phyloP scores from a whole-genome alignment of 306 rosid genomes.

The Amphicarpaea edgeworthii region DNA sequence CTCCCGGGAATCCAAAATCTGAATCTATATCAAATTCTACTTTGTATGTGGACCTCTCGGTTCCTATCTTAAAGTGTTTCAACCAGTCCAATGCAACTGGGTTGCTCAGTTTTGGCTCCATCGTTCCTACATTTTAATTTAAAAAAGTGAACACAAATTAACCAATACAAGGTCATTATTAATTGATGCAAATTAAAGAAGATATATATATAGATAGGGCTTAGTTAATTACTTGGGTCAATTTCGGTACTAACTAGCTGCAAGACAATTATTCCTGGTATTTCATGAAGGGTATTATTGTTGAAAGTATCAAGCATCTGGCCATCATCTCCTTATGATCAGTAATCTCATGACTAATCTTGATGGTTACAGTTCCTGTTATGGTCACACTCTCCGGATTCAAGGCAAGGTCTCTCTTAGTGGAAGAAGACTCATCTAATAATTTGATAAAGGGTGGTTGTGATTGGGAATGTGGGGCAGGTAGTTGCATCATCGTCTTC shows the following conservation, averaged over 20 bases:
- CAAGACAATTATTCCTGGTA: conserved; percentile 39
- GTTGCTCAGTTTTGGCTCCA: conserved; percentile 49
- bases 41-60: conserved; percentile 20
- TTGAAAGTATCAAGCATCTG: conserved; percentile 24
- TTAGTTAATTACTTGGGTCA: conserved; percentile 49
- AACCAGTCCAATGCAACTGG: conserved; percentile 30
- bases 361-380: conserved; percentile 20
- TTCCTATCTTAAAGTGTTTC: not conserved
- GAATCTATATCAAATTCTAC: conserved; percentile 51
- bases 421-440: not conserved
- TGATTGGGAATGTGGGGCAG: not conserved
- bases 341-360: conserved; percentile 16
- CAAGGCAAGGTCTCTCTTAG: not conserved
- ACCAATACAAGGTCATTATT: not conserved
- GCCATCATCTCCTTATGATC: conserved; percentile 28
- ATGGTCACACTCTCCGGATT: conserved; percentile 15
- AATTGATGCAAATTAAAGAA: not conserved
- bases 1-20: conserved; percentile 56
- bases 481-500: not conserved
- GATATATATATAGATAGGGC: too few species aligned
- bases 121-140: conserved; percentile 37
- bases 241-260: conserved; percentile 50
- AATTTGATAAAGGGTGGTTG: not conserved
- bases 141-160: not conserved
- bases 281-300: not conserved